Evolutionary conservation across 495 filamentous ascomycete species (phyloP).

Genomic region (Aspergillus ostianus): DNA sequence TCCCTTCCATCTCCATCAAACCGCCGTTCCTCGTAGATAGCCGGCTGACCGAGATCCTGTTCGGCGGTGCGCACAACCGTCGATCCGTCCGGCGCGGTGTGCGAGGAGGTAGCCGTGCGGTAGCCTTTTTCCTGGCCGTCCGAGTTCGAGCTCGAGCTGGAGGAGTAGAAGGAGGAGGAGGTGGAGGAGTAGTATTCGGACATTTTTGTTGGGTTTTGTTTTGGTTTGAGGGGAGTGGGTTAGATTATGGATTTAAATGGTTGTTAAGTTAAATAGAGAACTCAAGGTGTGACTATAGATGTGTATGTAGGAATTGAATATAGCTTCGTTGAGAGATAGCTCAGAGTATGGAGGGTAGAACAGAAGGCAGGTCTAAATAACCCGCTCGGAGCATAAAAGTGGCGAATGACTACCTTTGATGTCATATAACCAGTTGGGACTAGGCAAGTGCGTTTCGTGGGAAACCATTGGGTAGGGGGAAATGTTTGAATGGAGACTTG

Average conservation of each 20-base stretch:
- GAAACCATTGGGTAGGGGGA: no score
- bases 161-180: constrained; percentile 34
- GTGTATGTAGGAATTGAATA: no score
- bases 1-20: constrained; percentile 40
- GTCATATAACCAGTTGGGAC: neutral
- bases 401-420: neutral
- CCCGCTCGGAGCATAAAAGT: neutral
- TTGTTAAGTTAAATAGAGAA: no score
- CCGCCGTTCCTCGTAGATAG: constrained; percentile 34
- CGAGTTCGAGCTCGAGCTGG: constrained; percentile 31
- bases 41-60: constrained; percentile 38
- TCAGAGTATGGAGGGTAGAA: no score
- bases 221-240: neutral
- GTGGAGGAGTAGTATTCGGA: constrained; percentile 22
- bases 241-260: neutral
- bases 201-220: neutral
- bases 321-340: no score
- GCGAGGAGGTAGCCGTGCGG: constrained; percentile 34
- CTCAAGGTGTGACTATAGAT: no score
- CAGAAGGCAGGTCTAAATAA: no score
- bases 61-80: constrained; percentile 38
- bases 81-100: constrained; percentile 36
- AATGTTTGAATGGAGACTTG: no score
- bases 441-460: no score
- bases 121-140: constrained; percentile 28